A percentile compares a stretch with the other conserved stretches of the same genome.
Conservation (phyloP, 2,329 filamentous ascomycete genomes). For the Teratosphaeria pseudoeucalypti region DNA sequence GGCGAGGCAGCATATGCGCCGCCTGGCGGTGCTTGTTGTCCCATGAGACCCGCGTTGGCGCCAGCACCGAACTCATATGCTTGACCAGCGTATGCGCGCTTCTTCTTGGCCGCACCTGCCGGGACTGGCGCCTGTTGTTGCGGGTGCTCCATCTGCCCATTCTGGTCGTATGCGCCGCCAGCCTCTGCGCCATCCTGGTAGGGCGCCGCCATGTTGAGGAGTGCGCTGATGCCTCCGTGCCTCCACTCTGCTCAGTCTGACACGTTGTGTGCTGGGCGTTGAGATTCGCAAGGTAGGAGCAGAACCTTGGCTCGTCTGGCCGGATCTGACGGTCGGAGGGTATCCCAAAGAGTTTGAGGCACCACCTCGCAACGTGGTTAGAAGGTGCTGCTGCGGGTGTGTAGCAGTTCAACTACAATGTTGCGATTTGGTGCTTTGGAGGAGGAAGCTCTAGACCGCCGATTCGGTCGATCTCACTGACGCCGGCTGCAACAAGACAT, state of each 20-base stretch:
- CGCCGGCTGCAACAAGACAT: neutral
- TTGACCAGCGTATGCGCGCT: slow-evolving; percentile 86
- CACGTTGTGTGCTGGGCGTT: neutral
- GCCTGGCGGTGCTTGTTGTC: slow-evolving; percentile 24
- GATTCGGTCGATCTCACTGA: neutral
- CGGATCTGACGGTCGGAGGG: neutral
- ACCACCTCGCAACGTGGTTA: neutral
- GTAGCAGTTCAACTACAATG: neutral
- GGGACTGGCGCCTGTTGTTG: slow-evolving; percentile 13
- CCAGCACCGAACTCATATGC: slow-evolving; percentile 88
- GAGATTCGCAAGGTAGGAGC: neutral
- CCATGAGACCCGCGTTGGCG: slow-evolving; percentile 52
- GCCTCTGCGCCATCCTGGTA: slow-evolving; percentile 5
- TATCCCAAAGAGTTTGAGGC: neutral
- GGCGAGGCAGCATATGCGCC: slow-evolving; percentile 32
- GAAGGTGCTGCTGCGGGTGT: neutral
- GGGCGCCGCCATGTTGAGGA: neutral
- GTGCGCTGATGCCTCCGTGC: neutral
- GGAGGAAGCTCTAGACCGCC: neutral
- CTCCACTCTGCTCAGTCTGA: neutral
- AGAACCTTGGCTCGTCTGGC: neutral
- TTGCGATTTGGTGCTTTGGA: neutral
- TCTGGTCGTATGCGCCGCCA: slow-evolving; percentile 9
- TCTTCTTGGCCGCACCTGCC: slow-evolving; percentile 55
- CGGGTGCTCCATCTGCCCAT: slow-evolving; percentile 3